A percentile compares a stretch with the other conserved stretches of the same genome.
These are phyloP conservation scores for Brassica rapa DNA, from an alignment of 345 rosid species.

Conservation along the genomic window DNA sequence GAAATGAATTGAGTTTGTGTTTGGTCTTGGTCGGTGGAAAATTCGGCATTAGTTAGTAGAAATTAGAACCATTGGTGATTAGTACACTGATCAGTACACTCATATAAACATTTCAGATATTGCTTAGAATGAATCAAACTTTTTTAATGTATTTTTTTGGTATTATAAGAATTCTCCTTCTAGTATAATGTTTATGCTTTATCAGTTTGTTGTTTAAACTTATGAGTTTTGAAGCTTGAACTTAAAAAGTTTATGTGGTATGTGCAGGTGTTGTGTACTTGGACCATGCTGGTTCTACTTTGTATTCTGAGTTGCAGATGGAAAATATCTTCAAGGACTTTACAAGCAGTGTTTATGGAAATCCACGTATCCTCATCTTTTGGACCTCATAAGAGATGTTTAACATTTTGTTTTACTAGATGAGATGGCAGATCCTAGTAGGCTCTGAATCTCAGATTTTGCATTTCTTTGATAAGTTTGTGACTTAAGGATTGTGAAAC, in stretches of 20 bases:
- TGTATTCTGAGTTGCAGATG: slow-evolving; percentile 93
- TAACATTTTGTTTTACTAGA: not conserved
- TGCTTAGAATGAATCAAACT: not conserved
- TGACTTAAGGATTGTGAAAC: not conserved
- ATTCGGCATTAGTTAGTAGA: not conserved
- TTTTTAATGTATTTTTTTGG: slow-evolving; percentile 1
- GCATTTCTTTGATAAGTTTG: not conserved
- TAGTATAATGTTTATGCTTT: not conserved
- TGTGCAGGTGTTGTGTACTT: slow-evolving; percentile 71
- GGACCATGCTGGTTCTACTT: slow-evolving; percentile 98
- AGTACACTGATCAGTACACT: not conserved
- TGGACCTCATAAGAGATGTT: not conserved
- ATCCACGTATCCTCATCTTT: slow-evolving; percentile 84
- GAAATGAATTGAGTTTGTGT: slow-evolving; percentile 15
- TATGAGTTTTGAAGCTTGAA: slow-evolving; percentile 10
- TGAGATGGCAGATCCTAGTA: not conserved
- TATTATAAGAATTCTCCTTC: not conserved
- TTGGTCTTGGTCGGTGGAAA: slow-evolving; percentile 1
- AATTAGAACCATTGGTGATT: not conserved
- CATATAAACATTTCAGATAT: not conserved
- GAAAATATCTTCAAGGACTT: slow-evolving; percentile 74
- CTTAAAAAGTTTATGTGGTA: slow-evolving; percentile 12
- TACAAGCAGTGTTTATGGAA: slow-evolving; percentile 65
- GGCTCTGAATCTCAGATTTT: slow-evolving; percentile 7
- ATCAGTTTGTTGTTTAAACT: not conserved